A percentile compares a stretch with the other conserved stretches of the same genome.
These are phyloP conservation scores for Begonia fuchsioides DNA, from an alignment of 306 rosid genomes.

Conservation along the genomic window DNA sequence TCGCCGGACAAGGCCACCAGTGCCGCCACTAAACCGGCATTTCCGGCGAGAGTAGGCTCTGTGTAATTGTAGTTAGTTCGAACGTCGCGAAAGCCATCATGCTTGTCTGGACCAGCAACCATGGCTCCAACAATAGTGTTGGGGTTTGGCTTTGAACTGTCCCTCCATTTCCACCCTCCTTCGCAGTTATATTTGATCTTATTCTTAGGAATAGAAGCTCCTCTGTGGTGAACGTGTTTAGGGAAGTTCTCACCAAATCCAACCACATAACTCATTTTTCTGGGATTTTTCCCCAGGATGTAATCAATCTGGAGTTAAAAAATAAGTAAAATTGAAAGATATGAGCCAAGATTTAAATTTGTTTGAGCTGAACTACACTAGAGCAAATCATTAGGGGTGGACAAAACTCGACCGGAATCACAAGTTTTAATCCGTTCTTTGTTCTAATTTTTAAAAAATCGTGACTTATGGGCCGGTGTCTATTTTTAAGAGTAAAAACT, in stretches of 20 bases:
- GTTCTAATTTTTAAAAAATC: too few species aligned
- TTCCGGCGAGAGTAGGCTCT: too few species aligned
- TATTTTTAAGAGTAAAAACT: too few species aligned
- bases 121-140: slow-evolving; percentile 75
- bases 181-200: slow-evolving; percentile 76
- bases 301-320: slow-evolving; percentile 55
- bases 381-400: too few species aligned
- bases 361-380: too few species aligned
- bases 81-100: slow-evolving; percentile 82
- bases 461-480: too few species aligned
- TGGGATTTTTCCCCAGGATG: slow-evolving; percentile 83
- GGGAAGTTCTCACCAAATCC: slow-evolving; percentile 92
- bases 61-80: slow-evolving; percentile 92
- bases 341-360: too few species aligned
- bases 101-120: slow-evolving; percentile 96
- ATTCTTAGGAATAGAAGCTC: slow-evolving; percentile 84
- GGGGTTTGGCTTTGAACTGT: slow-evolving; percentile 65
- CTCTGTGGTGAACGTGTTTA: slow-evolving; percentile 89
- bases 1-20: too few species aligned
- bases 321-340: too few species aligned
- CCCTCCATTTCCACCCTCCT: slow-evolving; percentile 99
- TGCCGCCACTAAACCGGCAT: too few species aligned
- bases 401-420: too few species aligned
- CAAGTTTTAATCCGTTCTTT: too few species aligned
- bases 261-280: slow-evolving; percentile 74